Evolutionary conservation across 1,284 basidiomycete genomes (phyloP).

Genomic region (Gymnopus androsaceus): DNA sequence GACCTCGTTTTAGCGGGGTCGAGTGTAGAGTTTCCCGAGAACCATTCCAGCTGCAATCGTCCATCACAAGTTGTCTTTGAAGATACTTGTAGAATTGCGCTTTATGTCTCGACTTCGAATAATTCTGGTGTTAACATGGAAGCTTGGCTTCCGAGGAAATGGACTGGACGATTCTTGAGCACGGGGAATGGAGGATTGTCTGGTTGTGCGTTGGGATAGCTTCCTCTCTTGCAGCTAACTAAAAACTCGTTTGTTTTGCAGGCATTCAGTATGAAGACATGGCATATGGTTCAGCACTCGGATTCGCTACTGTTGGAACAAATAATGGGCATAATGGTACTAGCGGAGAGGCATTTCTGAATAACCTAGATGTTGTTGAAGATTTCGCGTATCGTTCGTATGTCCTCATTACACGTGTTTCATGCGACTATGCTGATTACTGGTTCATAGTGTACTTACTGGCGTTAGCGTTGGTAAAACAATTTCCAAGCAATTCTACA

Average conservation of each 20-base stretch:
- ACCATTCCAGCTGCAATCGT: constrained; percentile 8
- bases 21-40: constrained; percentile 14
- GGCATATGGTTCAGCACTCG: constrained; percentile 25
- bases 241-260: constrained; percentile 3
- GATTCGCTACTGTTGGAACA: constrained; percentile 26
- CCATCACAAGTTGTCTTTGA: constrained; percentile 2
- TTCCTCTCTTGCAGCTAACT: neutral
- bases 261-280: constrained; percentile 29
- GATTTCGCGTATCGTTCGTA: constrained; percentile 32
- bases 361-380: constrained; percentile 26
- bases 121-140: constrained; percentile 25
- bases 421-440: too few species aligned
- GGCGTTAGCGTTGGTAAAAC: constrained; percentile 20
- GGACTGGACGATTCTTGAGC: constrained; percentile 23
- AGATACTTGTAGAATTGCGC: constrained; percentile 17
- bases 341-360: constrained; percentile 23
- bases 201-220: constrained; percentile 25
- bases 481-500: constrained; percentile 18
- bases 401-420: too few species aligned
- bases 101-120: constrained; percentile 9
- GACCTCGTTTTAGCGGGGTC: constrained; percentile 11
- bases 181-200: constrained; percentile 21
- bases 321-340: constrained; percentile 33
- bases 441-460: constrained; percentile 14
- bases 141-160: constrained; percentile 17